Evolutionary conservation across 176 grass and related monocot species (phyloP).

Genomic region (Hyparrhenia diplandra): DNA sequence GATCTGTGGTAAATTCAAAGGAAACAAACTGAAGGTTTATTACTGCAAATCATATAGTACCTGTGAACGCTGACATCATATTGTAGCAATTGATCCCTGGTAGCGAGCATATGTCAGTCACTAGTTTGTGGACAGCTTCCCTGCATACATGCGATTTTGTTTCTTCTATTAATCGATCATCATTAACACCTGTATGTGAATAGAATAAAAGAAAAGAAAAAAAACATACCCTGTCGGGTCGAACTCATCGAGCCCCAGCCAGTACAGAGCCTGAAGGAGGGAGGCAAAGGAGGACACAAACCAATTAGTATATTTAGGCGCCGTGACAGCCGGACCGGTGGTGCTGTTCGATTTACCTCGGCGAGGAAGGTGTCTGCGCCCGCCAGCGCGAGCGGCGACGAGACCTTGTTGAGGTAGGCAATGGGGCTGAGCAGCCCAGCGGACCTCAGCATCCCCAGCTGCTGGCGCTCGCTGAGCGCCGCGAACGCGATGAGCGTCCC

Average conservation of each 20-base stretch:
- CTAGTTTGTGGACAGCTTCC: constrained; percentile 15
- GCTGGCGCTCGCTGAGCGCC: constrained; percentile 35
- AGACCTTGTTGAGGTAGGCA: constrained; percentile 29
- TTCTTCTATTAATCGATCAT: not conserved
- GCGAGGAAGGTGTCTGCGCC: constrained; percentile 45
- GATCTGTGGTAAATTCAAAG: not conserved
- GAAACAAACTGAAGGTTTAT: too few relatives aligned
- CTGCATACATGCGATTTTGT: not conserved
- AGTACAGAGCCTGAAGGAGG: constrained; percentile 28
- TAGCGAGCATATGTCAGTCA: constrained; percentile 37
- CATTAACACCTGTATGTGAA: not conserved
- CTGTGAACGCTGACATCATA: constrained; percentile 41
- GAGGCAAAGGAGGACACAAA: not conserved
- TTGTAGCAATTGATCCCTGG: constrained; percentile 50
- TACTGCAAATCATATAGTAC: not conserved
- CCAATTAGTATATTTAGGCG: not conserved
- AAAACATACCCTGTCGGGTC: constrained; percentile 30
- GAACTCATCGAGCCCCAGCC: constrained; percentile 39
- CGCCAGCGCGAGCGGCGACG: constrained; percentile 33
- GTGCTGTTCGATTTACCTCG: constrained; percentile 14
- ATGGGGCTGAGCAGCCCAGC: constrained; percentile 53
- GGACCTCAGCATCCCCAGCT: constrained; percentile 37
- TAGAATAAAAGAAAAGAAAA: not conserved
- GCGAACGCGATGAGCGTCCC: constrained; percentile 51
- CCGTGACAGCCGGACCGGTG: not conserved